These are phyloP conservation scores for Escovopsis sp. DNA, from an alignment of 2,329 filamentous ascomycete genomes.

Conservation along the genomic window DNA sequence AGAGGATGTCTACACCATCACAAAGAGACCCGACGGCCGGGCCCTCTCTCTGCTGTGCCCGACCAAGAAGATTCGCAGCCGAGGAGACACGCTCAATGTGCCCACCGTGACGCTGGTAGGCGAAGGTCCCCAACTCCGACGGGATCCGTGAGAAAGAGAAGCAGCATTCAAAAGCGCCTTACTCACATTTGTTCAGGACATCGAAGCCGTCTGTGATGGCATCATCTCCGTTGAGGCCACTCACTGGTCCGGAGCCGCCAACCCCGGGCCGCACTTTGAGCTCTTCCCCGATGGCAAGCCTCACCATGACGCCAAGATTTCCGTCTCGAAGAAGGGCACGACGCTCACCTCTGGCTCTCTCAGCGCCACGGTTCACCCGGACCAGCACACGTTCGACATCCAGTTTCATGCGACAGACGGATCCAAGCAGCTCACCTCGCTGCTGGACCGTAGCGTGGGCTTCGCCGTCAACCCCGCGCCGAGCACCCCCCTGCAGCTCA, in stretches of 20 bases:
- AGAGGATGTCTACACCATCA: slow-evolving; percentile 43
- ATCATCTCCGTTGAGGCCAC: slow-evolving; percentile 25
- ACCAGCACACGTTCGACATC: slow-evolving; percentile 24
- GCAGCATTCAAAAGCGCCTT: background rate
- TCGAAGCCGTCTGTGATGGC: slow-evolving; percentile 24
- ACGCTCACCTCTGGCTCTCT: slow-evolving; percentile 22
- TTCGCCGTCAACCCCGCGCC: slow-evolving; percentile 22
- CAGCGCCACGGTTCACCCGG: slow-evolving; percentile 20
- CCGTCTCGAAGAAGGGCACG: slow-evolving; percentile 19
- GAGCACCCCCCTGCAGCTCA: slow-evolving; percentile 20
- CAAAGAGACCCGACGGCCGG: slow-evolving; percentile 28
- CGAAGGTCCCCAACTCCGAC: too few species aligned
- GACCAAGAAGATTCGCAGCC: slow-evolving; percentile 34
- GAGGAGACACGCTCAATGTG: slow-evolving; percentile 41
- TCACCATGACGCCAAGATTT: slow-evolving; percentile 13
- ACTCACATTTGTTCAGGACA: slow-evolving; percentile 5
- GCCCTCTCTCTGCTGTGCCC: slow-evolving; percentile 41
- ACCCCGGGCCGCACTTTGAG: slow-evolving; percentile 24
- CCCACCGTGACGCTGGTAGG: slow-evolving; percentile 31
- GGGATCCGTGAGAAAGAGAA: too few species aligned
- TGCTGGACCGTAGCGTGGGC: slow-evolving; percentile 25
- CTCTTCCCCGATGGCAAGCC: slow-evolving; percentile 23
- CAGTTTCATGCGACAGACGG: slow-evolving; percentile 23
- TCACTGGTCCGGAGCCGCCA: slow-evolving; percentile 24
- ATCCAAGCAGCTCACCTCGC: slow-evolving; percentile 21